phyloP scores from a whole-genome alignment of 1,284 basidiomycete genomes.

The Ustilago xerochloae region DNA sequence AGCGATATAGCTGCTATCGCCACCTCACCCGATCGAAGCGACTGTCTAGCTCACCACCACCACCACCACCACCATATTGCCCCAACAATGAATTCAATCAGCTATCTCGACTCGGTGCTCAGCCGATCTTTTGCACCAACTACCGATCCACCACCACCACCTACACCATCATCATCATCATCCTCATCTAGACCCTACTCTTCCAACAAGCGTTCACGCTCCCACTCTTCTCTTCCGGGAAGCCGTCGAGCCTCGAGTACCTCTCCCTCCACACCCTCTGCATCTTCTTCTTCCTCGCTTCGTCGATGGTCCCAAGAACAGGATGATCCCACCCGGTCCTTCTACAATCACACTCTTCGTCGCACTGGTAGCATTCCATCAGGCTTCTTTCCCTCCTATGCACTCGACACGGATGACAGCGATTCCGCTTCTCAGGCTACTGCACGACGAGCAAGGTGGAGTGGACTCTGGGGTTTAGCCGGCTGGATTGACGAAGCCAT shows the following conservation, averaged over 20 bases:
- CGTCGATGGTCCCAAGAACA: slow-evolving; percentile 49
- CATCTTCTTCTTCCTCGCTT: slow-evolving; percentile 27
- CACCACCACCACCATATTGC: neutral
- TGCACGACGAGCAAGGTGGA: slow-evolving; percentile 34
- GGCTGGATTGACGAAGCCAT: slow-evolving; percentile 50
- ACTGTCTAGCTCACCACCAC: neutral
- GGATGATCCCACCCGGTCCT: slow-evolving; percentile 11
- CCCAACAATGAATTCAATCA: slow-evolving; percentile 64
- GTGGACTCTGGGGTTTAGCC: slow-evolving; percentile 40
- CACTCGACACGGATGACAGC: slow-evolving; percentile 33
- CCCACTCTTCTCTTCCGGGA: slow-evolving; percentile 40
- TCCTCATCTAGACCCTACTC: slow-evolving; percentile 18
- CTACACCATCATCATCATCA: too few species aligned
- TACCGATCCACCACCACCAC: slow-evolving; percentile 23
- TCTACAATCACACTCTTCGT: slow-evolving; percentile 26
- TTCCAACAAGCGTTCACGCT: slow-evolving; percentile 30
- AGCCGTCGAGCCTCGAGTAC: slow-evolving; percentile 39
- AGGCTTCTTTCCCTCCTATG: slow-evolving; percentile 11
- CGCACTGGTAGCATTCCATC: slow-evolving; percentile 42
- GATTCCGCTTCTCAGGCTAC: slow-evolving; percentile 19
- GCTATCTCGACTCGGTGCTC: slow-evolving; percentile 59
- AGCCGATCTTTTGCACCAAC: slow-evolving; percentile 47
- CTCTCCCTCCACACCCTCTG: slow-evolving; percentile 11
- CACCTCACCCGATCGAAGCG: too few species aligned
- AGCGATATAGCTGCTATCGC: too few species aligned